Evolutionary conservation across 2,329 filamentous ascomycete genomes (phyloP).

Genomic region (Bipolaris oryzae): DNA sequence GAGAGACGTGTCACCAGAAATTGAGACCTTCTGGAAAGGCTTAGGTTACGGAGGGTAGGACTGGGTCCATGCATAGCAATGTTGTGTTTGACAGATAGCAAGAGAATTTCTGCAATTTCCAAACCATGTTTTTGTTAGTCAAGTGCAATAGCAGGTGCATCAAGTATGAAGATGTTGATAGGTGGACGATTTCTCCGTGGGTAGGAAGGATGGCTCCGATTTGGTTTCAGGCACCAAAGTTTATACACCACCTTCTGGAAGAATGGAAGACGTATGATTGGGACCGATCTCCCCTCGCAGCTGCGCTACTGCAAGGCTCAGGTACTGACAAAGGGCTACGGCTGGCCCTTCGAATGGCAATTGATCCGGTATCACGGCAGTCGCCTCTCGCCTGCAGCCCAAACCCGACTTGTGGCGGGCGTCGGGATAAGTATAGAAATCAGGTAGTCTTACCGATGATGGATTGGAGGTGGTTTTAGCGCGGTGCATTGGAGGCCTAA

Average conservation of each 20-base stretch:
- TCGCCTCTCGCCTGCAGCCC: background rate
- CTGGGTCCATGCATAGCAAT: background rate
- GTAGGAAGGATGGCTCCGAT: too few relatives aligned
- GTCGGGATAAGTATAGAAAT: background rate
- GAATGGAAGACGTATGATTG: too few relatives aligned
- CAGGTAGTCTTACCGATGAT: background rate
- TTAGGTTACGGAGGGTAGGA: constrained; percentile 1
- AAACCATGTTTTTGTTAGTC: too few relatives aligned
- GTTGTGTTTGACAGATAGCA: background rate
- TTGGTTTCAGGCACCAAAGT: too few relatives aligned
- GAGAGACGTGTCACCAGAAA: constrained; percentile 32
- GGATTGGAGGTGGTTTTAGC: background rate
- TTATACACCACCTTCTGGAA: background rate
- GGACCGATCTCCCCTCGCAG: background rate
- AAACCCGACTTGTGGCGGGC: background rate
- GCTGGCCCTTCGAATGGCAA: background rate
- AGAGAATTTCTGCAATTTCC: background rate
- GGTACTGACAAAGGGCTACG: too few relatives aligned
- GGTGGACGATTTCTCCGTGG: too few relatives aligned
- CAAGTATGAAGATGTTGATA: too few relatives aligned
- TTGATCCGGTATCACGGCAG: background rate
- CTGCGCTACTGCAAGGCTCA: background rate
- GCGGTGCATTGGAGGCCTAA: background rate
- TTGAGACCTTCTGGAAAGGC: constrained; percentile 31
- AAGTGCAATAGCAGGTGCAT: too few relatives aligned